These are phyloP conservation scores for Hericium coralloides DNA, from an alignment of 768 basidiomycete genomes.

Conservation along the genomic window DNA sequence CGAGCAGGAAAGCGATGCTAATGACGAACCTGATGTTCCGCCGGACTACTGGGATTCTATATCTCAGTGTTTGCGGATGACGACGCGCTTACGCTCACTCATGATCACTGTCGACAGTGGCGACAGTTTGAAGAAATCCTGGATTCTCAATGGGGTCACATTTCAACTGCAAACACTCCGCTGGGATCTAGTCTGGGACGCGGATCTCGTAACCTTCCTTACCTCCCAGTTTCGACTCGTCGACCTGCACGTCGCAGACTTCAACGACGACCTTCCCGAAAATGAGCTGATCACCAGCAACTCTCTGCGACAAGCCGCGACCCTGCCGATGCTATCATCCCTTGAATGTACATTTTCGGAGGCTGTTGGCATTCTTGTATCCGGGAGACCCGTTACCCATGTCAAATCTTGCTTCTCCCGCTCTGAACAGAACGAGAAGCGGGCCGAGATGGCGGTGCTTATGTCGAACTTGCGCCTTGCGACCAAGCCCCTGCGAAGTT, in stretches of 20 bases:
- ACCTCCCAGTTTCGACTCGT: conserved; percentile 36
- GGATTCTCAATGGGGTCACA: conserved; percentile 30
- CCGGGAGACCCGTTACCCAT: conserved; percentile 48
- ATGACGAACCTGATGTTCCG: conserved; percentile 16
- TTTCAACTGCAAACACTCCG: conserved; percentile 55
- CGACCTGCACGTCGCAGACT: conserved; percentile 38
- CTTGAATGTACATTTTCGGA: conserved; percentile 64
- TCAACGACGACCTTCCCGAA: conserved; percentile 19
- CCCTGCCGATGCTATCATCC: conserved; percentile 40
- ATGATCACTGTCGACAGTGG: conserved; percentile 33
- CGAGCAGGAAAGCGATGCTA: conserved; percentile 19
- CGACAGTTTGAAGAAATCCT: conserved; percentile 22
- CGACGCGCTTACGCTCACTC: conserved; percentile 39
- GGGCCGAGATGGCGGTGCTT: conserved; percentile 40
- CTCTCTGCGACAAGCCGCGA: conserved; percentile 18
- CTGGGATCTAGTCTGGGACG: conserved; percentile 62
- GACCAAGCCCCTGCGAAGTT: conserved; percentile 34
- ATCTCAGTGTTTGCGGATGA: conserved; percentile 39
- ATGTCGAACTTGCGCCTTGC: conserved; percentile 39
- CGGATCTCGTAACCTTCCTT: conserved; percentile 43
- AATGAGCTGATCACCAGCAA: conserved; percentile 12
- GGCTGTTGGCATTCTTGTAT: conserved; percentile 48
- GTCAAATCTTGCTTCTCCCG: conserved; percentile 65
- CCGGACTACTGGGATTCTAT: conserved; percentile 42
- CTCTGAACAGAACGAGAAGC: conserved; percentile 38